phyloP scores from a whole-genome alignment of 768 basidiomycete genomes.

The Cystobasidium ongulense region DNA sequence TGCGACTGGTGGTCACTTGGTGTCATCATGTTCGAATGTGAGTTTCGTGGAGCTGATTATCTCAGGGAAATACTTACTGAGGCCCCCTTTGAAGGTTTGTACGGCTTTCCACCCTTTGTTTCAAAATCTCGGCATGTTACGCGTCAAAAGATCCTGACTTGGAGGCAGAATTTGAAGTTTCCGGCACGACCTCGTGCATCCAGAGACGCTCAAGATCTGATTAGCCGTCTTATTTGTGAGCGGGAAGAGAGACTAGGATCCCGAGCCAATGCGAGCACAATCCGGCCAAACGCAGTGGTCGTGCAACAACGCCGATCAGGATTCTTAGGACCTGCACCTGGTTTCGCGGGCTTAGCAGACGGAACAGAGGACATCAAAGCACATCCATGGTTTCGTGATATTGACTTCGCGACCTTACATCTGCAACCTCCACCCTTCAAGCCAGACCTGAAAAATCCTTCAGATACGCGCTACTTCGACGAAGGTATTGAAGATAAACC shows the following conservation, averaged over 20 bases:
- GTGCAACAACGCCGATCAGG: conserved; percentile 65
- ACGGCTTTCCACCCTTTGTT: conserved; percentile 88
- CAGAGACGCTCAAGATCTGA: conserved; percentile 74
- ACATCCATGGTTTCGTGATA: conserved; percentile 70
- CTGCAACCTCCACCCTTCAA: conserved; percentile 75
- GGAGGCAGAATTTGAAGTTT: conserved; percentile 81
- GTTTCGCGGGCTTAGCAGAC: conserved; percentile 48
- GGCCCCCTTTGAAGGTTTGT: conserved; percentile 29
- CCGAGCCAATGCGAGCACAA: conserved; percentile 59
- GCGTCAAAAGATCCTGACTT: conserved; percentile 93
- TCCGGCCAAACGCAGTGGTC: conserved; percentile 68
- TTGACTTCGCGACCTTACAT: conserved; percentile 84
- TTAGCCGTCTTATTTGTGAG: conserved; percentile 85
- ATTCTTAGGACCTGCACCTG: conserved; percentile 51
- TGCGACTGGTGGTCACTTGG: conserved; percentile 99
- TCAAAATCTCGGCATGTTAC: conserved; percentile 90
- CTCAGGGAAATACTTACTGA: not conserved
- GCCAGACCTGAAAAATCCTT: conserved; percentile 69
- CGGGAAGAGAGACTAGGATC: conserved; percentile 87
- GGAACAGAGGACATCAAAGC: conserved; percentile 89
- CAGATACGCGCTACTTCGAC: conserved; percentile 87
- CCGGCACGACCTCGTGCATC: conserved; percentile 75
- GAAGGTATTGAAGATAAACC: conserved; percentile 77
- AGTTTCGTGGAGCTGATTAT: not conserved
- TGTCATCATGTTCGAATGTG: conserved; percentile 80